Base-by-base conservation (phyloP, 225 moss, liverwort and hornwort species). In the Anthoceros angustus region DNA sequence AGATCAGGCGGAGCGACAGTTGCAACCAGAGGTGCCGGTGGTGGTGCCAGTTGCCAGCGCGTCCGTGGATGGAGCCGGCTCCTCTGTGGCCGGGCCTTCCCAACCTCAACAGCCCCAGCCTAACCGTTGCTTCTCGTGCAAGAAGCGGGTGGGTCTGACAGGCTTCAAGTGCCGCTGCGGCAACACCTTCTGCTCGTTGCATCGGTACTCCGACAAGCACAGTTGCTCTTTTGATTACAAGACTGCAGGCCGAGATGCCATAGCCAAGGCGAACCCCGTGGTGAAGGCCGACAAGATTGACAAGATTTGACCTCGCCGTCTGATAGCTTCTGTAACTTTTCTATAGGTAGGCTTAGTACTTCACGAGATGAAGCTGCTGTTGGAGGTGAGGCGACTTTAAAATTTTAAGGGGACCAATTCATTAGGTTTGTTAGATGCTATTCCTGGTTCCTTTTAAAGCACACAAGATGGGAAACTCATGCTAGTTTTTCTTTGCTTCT, bases 131-230 rank as follows among this genome's bases (percentile, higher is more conserved):
- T 85, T 83, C 60, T 73, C 80, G 9, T 92, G 92, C 88, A 92
- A 85, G 84, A 92, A 88, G 61, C 78, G 88, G 10, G 88, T 92
- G 61, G 92, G 90, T 21, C 64, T 88, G 73, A 78, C 86, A 24
- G 92, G 92, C n/a, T 88, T 92, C 69, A 86, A 88, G 81, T 92
- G 92, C 32, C 92, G 92, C 10, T 88, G 92, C 55, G 92, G 92
- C 61, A 83, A 86, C 26, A 75, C 83, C 8, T 92, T 85, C 67
- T 92, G 92, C 70, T 81, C 86, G 0, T 71, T 77, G 4, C 88
- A 92, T 70, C 92, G 92, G 40, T 92, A 92, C 68, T 86, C 88
- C 7, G 92, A 92, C 76, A 88, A 88, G 62, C 92, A 92, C 63
- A 86, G 77, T 74, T 92, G 92, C 62, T 79, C 88, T 4, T 92